phyloP scores from a whole-genome alignment of 495 filamentous ascomycete genomes.

The Penicillium simplicissimum region DNA sequence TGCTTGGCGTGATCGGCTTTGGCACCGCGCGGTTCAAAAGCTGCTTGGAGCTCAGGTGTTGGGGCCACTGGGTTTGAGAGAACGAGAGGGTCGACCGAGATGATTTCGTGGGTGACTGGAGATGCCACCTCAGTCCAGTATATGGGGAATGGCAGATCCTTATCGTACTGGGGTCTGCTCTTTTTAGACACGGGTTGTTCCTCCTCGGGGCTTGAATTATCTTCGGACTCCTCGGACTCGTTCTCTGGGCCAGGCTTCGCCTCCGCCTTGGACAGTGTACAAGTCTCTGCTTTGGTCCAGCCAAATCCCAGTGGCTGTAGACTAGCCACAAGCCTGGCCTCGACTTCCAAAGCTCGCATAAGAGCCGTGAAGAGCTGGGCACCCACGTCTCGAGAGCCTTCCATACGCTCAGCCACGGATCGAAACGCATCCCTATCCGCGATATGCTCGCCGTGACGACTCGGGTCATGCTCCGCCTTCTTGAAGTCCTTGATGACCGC shows the following conservation, averaged over 20 bases:
- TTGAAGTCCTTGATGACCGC: constrained; percentile 62
- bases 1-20: constrained; percentile 85
- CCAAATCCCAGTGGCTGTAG: constrained; percentile 90
- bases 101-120: constrained; percentile 71
- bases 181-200: constrained; percentile 6
- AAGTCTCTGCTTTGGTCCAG: constrained; percentile 78
- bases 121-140: constrained; percentile 95
- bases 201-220: constrained; percentile 16
- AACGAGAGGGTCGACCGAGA: constrained; percentile 75
- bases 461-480: constrained; percentile 59
- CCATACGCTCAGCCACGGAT: constrained; percentile 64
- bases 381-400: constrained; percentile 84
- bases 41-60: constrained; percentile 67
- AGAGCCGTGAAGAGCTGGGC: constrained; percentile 90
- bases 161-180: constrained; percentile 48
- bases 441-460: constrained; percentile 74
- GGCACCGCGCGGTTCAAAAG: constrained; percentile 78
- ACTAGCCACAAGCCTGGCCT: constrained; percentile 77
- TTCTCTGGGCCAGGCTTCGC: constrained; percentile 23
- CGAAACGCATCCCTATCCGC: constrained; percentile 64
- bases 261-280: constrained; percentile 47
- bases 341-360: constrained; percentile 77
- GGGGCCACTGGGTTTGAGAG: constrained; percentile 64
- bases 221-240: constrained; percentile 18
- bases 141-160: constrained; percentile 75